These are phyloP conservation scores for Ophiognomonia clavigignenti-juglandacearum DNA, from an alignment of 2,329 filamentous ascomycete species.

Conservation along the genomic window DNA sequence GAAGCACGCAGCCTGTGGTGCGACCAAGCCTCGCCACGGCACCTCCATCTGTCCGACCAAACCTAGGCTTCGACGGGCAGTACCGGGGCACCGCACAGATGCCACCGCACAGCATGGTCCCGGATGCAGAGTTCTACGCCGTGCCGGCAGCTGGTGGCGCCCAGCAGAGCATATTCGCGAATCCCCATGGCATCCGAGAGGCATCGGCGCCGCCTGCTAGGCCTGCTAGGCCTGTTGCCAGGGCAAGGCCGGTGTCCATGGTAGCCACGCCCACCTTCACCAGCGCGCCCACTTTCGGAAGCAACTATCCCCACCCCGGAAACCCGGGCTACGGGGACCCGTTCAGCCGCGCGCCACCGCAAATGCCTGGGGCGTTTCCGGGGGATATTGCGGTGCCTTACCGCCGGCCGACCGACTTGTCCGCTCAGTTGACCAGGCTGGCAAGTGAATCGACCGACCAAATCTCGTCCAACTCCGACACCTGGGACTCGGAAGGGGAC, in stretches of 20 bases:
- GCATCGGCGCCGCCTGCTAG: conserved; percentile 2
- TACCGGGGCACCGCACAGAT: conserved; percentile 2
- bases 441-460: conserved; percentile 10
- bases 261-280: neutral
- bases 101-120: conserved; percentile 9
- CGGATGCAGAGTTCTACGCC: neutral
- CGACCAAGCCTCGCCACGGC: conserved; percentile 1
- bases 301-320: neutral
- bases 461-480: conserved; percentile 8
- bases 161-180: conserved; percentile 12
- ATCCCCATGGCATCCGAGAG: conserved; percentile 15
- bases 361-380: conserved; percentile 15
- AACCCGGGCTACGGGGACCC: neutral
- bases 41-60: conserved; percentile 2
- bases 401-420: conserved; percentile 13
- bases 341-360: neutral
- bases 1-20: conserved; percentile 1
- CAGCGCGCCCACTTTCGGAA: neutral
- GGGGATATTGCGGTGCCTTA: conserved; percentile 10
- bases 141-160: neutral
- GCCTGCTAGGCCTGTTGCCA: conserved; percentile 1
- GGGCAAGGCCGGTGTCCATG: conserved; percentile 3
- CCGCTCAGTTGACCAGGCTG: conserved; percentile 8
- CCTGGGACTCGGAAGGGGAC: conserved; percentile 15
- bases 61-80: conserved; percentile 9